These are phyloP conservation scores for Coniferiporia weirii DNA, from an alignment of 1,284 basidiomycete species.

Conservation along the genomic window DNA sequence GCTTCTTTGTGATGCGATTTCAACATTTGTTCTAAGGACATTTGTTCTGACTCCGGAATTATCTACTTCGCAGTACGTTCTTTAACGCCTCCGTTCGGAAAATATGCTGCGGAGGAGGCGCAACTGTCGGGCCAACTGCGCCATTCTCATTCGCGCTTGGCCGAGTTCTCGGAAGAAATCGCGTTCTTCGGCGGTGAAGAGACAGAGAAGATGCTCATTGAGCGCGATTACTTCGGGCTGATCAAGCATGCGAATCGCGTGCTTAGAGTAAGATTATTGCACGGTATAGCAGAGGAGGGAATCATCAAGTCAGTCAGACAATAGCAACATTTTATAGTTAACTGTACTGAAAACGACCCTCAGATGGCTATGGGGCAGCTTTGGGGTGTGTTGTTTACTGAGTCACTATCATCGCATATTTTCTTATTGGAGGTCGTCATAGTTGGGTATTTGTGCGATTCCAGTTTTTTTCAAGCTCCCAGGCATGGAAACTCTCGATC, in stretches of 20 bases:
- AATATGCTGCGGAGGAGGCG: slow-evolving; percentile 80
- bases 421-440: not conserved
- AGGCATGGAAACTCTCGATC: slow-evolving; percentile 60
- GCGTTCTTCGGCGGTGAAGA: slow-evolving; percentile 91
- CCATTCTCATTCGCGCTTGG: slow-evolving; percentile 89
- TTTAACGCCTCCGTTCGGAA: slow-evolving; percentile 91
- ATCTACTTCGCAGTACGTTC: slow-evolving; percentile 55
- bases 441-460: slow-evolving; percentile 89
- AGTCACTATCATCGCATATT: not conserved
- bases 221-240: slow-evolving; percentile 85
- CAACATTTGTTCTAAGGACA: slow-evolving; percentile 3
- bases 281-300: slow-evolving; percentile 90
- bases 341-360: not conserved
- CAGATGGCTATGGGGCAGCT: slow-evolving; percentile 86
- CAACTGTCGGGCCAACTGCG: slow-evolving; percentile 87
- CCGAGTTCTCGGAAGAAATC: slow-evolving; percentile 92
- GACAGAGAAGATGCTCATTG: slow-evolving; percentile 90
- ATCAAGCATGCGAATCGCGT: slow-evolving; percentile 88
- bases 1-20: slow-evolving; percentile 56
- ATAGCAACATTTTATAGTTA: not conserved
- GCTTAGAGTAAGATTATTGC: slow-evolving; percentile 80
- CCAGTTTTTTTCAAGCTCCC: slow-evolving; percentile 92
- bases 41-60: not conserved
- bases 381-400: slow-evolving; percentile 56
- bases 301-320: slow-evolving; percentile 75